phyloP scores from a whole-genome alignment of 2,329 filamentous ascomycete genomes.

The Plectosphaerella sp. region DNA sequence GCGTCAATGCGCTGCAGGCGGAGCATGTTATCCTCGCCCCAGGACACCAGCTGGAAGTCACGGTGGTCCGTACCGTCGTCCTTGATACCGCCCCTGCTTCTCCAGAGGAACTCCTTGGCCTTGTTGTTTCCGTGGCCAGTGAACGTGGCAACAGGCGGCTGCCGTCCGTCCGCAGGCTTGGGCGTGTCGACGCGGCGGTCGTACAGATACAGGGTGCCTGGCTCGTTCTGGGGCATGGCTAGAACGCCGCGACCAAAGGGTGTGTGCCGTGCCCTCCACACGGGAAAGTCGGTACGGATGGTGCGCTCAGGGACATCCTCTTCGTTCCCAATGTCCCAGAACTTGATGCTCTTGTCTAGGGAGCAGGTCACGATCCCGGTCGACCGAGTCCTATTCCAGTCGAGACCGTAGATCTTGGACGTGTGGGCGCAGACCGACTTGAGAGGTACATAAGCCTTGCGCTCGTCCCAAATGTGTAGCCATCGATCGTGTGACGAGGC shows the following conservation, averaged over 20 bases:
- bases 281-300: slow-evolving; percentile 78
- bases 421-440: slow-evolving; percentile 82
- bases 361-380: slow-evolving; percentile 81
- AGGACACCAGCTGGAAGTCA: slow-evolving; percentile 90
- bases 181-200: slow-evolving; percentile 53
- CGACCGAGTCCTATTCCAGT: slow-evolving; percentile 80
- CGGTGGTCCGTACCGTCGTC: slow-evolving; percentile 71
- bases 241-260: slow-evolving; percentile 83
- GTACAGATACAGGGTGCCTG: slow-evolving; percentile 80
- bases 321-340: slow-evolving; percentile 74
- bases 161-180: slow-evolving; percentile 36
- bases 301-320: slow-evolving; percentile 66
- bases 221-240: slow-evolving; percentile 88
- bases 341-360: slow-evolving; percentile 85
- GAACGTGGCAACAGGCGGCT: slow-evolving; percentile 52
- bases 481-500: slow-evolving; percentile 88
- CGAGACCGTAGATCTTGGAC: slow-evolving; percentile 92
- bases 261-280: slow-evolving; percentile 87
- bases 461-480: slow-evolving; percentile 85
- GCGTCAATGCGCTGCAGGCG: slow-evolving; percentile 71
- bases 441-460: slow-evolving; percentile 72
- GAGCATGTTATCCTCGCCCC: slow-evolving; percentile 82
- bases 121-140: slow-evolving; percentile 60
- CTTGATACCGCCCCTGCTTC: slow-evolving; percentile 64
- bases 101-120: slow-evolving; percentile 90